Percentiles rank a stretch among this genome's conserved stretches.
phyloP scores from a whole-genome alignment of 176 grass and related monocot species.

The Cocos nucifera region DNA sequence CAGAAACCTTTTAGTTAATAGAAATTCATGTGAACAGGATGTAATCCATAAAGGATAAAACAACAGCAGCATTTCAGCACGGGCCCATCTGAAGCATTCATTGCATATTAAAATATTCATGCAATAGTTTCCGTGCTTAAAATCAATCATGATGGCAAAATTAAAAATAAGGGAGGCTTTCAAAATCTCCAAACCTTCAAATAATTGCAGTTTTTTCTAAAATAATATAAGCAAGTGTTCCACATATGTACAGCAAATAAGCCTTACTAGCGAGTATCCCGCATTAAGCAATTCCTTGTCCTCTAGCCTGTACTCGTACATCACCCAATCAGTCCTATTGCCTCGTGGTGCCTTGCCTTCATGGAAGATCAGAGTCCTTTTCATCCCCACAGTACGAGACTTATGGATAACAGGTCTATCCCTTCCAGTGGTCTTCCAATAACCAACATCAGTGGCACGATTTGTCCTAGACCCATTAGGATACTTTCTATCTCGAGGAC shows the following conservation, averaged over 20 bases:
- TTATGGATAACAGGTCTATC: conserved; percentile 57
- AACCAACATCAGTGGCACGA: conserved; percentile 63
- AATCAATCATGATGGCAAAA: too few species aligned
- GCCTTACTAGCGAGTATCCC: conserved; percentile 43
- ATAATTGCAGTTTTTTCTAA: too few species aligned
- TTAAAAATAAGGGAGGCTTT: too few species aligned
- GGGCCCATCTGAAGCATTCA: too few species aligned
- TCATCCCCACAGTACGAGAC: conserved; percentile 59
- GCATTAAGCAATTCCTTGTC: conserved; percentile 37
- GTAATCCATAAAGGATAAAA: too few species aligned
- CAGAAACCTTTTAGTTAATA: too few species aligned
- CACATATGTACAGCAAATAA: neutral
- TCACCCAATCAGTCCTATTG: conserved; percentile 80
- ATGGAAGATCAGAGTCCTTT: conserved; percentile 85
- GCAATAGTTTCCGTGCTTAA: too few species aligned
- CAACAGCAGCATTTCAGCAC: too few species aligned
- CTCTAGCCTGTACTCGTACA: conserved; percentile 85
- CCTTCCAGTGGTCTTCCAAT: conserved; percentile 91
- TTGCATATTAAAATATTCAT: too few species aligned
- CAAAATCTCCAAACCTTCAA: too few species aligned
- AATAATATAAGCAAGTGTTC: too few species aligned
- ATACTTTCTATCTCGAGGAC: conserved; percentile 68
- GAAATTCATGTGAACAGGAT: too few species aligned
- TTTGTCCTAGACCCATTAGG: conserved; percentile 61
- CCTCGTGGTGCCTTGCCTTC: conserved; percentile 63